Evolutionary conservation across 1,284 basidiomycete species (phyloP).

Genomic region (Thecaphora thlaspeos): DNA sequence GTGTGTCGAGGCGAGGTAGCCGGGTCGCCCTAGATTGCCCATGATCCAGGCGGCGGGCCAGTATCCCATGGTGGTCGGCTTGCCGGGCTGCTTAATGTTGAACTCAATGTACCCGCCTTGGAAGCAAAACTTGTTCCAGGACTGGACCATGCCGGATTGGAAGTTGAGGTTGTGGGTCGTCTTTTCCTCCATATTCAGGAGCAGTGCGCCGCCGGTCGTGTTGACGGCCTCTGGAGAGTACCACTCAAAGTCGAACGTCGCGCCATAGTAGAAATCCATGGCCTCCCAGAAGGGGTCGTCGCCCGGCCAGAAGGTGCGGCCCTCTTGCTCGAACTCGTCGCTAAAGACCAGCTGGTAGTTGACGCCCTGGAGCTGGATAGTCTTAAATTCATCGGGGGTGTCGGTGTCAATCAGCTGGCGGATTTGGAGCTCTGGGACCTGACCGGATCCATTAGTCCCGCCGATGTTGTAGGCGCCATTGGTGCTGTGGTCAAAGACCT

Average conservation of each 20-base stretch:
- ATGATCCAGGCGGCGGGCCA: slow-evolving; percentile 60
- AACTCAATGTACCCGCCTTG: slow-evolving; percentile 56
- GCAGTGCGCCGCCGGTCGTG: slow-evolving; percentile 43
- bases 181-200: slow-evolving; percentile 43
- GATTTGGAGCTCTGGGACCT: slow-evolving; percentile 39
- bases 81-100: slow-evolving; percentile 39
- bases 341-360: slow-evolving; percentile 64
- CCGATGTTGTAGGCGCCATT: slow-evolving; percentile 65
- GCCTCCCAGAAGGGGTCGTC: slow-evolving; percentile 57
- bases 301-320: slow-evolving; percentile 62
- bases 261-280: slow-evolving; percentile 55
- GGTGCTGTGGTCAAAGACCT: slow-evolving; percentile 34
- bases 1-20: slow-evolving; percentile 54
- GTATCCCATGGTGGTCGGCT: slow-evolving; percentile 58
- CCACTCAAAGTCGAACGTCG: slow-evolving; percentile 57
- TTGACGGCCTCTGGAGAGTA: slow-evolving; percentile 56
- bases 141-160: slow-evolving; percentile 55
- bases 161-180: slow-evolving; percentile 51
- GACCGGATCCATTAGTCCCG: slow-evolving; percentile 61
- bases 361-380: background rate
- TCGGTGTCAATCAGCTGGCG: slow-evolving; percentile 41
- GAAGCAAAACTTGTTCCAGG: slow-evolving; percentile 58
- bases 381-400: slow-evolving; percentile 22
- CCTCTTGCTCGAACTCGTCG: slow-evolving; percentile 76
- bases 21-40: slow-evolving; percentile 54